Evolutionary conservation across 768 basidiomycete genomes (phyloP).

Genomic region (Mycena filopes): DNA sequence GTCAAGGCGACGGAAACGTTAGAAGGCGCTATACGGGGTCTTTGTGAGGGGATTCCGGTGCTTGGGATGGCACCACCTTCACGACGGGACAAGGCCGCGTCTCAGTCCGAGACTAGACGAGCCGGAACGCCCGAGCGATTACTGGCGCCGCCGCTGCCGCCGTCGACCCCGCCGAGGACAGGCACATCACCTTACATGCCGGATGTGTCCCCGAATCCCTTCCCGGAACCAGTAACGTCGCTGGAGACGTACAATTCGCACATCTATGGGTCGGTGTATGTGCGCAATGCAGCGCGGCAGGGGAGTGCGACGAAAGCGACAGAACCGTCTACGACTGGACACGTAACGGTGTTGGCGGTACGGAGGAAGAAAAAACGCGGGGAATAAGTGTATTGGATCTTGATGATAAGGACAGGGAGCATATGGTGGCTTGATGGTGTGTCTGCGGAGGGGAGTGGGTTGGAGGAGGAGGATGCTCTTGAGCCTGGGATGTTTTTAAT

Average conservation of each 20-base stretch:
- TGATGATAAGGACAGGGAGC: constrained; percentile 25
- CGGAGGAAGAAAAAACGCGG: constrained; percentile 65
- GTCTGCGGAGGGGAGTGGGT: neutral
- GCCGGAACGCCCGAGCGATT: constrained; percentile 9
- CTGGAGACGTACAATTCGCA: constrained; percentile 68
- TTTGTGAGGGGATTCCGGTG: constrained; percentile 73
- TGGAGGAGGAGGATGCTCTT: constrained; percentile 1
- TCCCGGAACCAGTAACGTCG: constrained; percentile 72
- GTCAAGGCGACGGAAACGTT: constrained; percentile 77
- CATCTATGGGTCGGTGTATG: constrained; percentile 67
- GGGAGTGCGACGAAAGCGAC: constrained; percentile 15
- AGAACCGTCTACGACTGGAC: constrained; percentile 25
- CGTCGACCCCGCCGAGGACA: constrained; percentile 47
- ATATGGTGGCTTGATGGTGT: neutral
- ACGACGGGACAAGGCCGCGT: constrained; percentile 17
- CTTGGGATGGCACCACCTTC: constrained; percentile 39
- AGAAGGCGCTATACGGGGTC: constrained; percentile 71
- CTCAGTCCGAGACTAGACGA: too few relatives aligned
- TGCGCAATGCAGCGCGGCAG: constrained; percentile 53
- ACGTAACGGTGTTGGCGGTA: constrained; percentile 69
- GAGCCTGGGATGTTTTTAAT: too few relatives aligned
- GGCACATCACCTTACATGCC: constrained; percentile 35
- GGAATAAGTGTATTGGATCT: constrained; percentile 33
- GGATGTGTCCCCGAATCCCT: constrained; percentile 73
- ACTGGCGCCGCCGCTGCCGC: constrained; percentile 63